Base-by-base conservation (phyloP, 495 filamentous ascomycete genomes). In the Penicillium roqueforti region DNA sequence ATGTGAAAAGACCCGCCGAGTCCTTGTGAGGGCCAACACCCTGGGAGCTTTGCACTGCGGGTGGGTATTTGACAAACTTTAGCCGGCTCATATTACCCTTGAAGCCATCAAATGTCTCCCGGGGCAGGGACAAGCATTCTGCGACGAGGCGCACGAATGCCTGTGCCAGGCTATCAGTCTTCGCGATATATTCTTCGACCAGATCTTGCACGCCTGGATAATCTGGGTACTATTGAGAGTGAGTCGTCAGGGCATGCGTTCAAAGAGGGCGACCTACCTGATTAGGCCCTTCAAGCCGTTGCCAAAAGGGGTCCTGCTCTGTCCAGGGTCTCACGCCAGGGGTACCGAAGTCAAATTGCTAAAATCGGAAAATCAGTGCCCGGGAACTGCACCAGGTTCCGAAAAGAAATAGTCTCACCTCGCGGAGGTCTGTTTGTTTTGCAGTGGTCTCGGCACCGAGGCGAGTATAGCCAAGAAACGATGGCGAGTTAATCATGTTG, bases 1-100 rank as follows among this genome's bases (percentile, higher is more conserved):
- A 73, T 0, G 76, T 79, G 57, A 79, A 75, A 28, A 58, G 87
- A 80, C 25, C 95, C 79, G 34, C 89, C 80, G 56, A 85, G 67
- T 96, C 92, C 69, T 96, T 97, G 68, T 97, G 92, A 8, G 92
- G 91, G 0, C 92, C 90, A 0, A 95, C 90, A 19, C 90, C 90
- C 66, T 83, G 62, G 10, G 74, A 63, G n/a, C 87, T 83, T 1
- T 87, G 86, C 9, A 63, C 52, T 1, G 82, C 71, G 62, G 86
- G 86, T 0, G 90, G 89, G 59, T 96, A 96, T 68, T 93, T 95
- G 57, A 97, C 83, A 52, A 96, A 88, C 66, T 97, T 97, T 36
- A 96, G 74, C 62, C 93, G 92, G 73, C 95, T 89, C 77, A 95
- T 87, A 3, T 75, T 68, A 53, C 95, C 90, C 70, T 89, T 95